A percentile compares a stretch with the other conserved stretches of the same genome.
Conservation (phyloP, 2,329 filamentous ascomycete genomes). For the Metarhizium robertsii region DNA sequence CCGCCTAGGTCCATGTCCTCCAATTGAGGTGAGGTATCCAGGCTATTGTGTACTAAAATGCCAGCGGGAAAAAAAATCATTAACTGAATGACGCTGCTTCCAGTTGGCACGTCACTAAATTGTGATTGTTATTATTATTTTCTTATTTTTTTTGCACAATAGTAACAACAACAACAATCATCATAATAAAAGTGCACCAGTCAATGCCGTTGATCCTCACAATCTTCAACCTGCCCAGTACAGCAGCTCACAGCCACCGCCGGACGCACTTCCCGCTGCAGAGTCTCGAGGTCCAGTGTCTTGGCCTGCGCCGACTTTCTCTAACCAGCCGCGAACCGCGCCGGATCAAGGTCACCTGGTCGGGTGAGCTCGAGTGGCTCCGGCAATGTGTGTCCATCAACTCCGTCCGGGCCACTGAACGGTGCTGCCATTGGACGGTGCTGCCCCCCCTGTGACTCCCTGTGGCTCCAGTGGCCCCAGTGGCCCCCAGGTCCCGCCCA, state of each 20-base stretch:
- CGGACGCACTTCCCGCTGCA: not conserved
- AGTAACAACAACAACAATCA: no score
- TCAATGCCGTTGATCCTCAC: no score
- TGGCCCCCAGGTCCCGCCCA: slow-evolving; percentile 7
- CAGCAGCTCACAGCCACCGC: not conserved
- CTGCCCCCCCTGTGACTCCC: not conserved
- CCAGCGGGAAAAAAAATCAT: no score
- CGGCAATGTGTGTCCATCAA: not conserved
- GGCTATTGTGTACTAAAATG: no score
- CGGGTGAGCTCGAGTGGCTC: not conserved
- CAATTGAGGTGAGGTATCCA: no score
- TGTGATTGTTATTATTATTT: no score
- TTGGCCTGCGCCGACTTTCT: not conserved
- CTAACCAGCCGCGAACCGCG: not conserved
- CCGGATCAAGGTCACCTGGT: slow-evolving; percentile 6
- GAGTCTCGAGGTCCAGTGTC: not conserved
- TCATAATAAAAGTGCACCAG: no score
- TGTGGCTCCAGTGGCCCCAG: slow-evolving; percentile 2
- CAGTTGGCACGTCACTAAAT: no score
- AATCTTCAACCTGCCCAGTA: no score
- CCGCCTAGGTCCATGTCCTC: no score
- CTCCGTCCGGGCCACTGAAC: not conserved
- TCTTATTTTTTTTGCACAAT: no score
- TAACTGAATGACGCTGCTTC: no score
- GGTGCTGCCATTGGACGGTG: not conserved